Conservation (phyloP, 75 land plant genomes). For the Cunninghamia lanceolata region DNA sequence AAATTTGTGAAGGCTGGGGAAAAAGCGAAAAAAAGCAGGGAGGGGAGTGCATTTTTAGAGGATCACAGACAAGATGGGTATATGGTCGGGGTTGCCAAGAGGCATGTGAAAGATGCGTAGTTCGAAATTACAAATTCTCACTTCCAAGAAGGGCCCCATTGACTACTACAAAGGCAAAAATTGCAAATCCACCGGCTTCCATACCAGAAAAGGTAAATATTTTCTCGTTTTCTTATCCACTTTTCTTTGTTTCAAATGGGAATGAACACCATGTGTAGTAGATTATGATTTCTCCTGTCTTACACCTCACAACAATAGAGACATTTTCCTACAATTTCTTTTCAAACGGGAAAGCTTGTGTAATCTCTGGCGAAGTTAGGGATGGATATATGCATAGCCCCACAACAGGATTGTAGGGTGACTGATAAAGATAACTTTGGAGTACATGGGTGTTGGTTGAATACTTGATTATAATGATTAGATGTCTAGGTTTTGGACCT, state of each 20-base stretch:
- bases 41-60: too few relatives aligned
- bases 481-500: background rate
- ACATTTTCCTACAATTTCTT: background rate
- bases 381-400: too few relatives aligned
- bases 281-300: background rate
- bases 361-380: too few relatives aligned
- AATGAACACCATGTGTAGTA: too few relatives aligned
- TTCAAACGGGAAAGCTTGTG: too few relatives aligned
- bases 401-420: too few relatives aligned
- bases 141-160: conserved; percentile 73
- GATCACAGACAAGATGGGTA: conserved; percentile 28
- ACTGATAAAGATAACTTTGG: too few relatives aligned
- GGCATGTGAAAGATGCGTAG: conserved; percentile 61
- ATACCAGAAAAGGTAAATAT: conserved; percentile 79
- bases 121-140: conserved; percentile 60
- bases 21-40: too few relatives aligned
- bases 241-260: too few relatives aligned
- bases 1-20: too few relatives aligned
- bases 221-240: background rate
- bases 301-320: background rate
- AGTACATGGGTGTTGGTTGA: too few relatives aligned
- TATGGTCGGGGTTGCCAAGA: conserved; percentile 49
- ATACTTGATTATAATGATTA: too few relatives aligned
- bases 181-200: conserved; percentile 91
- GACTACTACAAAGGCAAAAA: conserved; percentile 87